phyloP scores from a whole-genome alignment of 352 stramenopile species.

The Phytophthora megakarya region DNA sequence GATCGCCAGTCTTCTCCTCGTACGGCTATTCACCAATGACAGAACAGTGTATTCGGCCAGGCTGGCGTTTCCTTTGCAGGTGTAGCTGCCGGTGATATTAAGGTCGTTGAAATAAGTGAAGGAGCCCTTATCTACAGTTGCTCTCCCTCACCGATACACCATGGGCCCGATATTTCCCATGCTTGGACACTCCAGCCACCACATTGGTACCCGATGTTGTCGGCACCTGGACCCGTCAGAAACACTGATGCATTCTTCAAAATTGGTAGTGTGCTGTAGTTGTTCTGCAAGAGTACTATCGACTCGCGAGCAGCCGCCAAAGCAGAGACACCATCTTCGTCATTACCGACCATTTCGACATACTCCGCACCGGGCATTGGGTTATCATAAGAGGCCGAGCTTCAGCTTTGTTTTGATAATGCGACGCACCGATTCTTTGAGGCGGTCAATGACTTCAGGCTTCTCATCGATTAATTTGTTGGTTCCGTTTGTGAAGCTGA shows the following conservation, averaged over 20 bases:
- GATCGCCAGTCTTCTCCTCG: conserved; percentile 80
- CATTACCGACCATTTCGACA: conserved; percentile 40
- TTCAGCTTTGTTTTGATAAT: conserved; percentile 68
- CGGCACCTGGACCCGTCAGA: conserved; percentile 17
- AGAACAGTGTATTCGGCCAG: conserved; percentile 24
- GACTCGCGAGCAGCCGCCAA: conserved; percentile 46
- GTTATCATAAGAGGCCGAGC: conserved; percentile 62
- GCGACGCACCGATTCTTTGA: conserved; percentile 52
- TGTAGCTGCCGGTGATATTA: conserved; percentile 32
- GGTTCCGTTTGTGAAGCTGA: conserved; percentile 11
- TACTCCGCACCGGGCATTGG: conserved; percentile 47
- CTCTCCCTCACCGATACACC: conserved; percentile 18
- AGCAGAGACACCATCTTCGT: conserved; percentile 41
- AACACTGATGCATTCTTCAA: conserved; percentile 8
- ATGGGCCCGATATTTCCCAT: conserved; percentile 46
- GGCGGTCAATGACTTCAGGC: conserved; percentile 40
- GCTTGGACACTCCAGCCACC: conserved; percentile 77
- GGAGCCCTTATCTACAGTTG: conserved; percentile 7
- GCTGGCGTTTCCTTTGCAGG: conserved; percentile 47
- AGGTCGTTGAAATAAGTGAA: conserved; percentile 15
- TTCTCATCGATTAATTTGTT: conserved; percentile 30
- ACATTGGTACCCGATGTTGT: conserved; percentile 65
- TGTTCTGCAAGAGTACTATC: conserved; percentile 17
- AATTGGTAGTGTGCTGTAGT: conserved; percentile 8
- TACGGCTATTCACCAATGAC: conserved; percentile 75